Evolutionary conservation across 305 asterid genomes (phyloP).

Genomic region (Rubia tinctorum): DNA sequence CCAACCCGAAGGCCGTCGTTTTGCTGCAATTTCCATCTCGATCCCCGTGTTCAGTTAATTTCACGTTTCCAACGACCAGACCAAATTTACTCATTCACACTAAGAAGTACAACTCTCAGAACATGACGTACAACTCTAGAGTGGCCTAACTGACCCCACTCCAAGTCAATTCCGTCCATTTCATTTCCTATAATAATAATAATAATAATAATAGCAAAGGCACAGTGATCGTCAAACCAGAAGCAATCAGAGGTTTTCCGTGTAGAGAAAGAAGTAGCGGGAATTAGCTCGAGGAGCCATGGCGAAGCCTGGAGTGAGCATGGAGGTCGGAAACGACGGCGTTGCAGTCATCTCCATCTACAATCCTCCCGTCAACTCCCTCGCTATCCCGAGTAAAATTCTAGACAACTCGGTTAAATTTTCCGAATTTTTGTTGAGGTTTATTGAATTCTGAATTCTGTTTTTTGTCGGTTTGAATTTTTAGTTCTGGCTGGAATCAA

Average conservation of each 20-base stretch:
- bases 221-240: background rate
- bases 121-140: background rate
- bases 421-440: background rate
- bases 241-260: background rate
- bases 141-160: background rate
- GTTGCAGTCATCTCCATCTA: constrained; percentile 72
- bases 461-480: background rate
- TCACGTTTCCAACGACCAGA: background rate
- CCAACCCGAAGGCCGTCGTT: constrained; percentile 6
- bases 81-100: background rate
- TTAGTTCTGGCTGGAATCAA: constrained; percentile 67
- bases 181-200: background rate
- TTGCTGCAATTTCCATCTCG: background rate
- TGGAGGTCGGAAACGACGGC: constrained; percentile 89
- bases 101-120: background rate
- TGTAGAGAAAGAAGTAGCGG: background rate
- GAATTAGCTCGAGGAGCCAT: constrained; percentile 23
- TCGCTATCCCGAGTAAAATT: constrained; percentile 53
- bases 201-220: background rate
- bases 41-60: background rate
- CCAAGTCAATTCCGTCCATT: background rate
- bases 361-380: constrained; percentile 92
- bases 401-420: background rate
- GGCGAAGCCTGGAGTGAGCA: constrained; percentile 46
- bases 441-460: background rate